Evolutionary conservation across 2,329 filamentous ascomycete species (phyloP).

Genomic region (Ramichloridium luteum): DNA sequence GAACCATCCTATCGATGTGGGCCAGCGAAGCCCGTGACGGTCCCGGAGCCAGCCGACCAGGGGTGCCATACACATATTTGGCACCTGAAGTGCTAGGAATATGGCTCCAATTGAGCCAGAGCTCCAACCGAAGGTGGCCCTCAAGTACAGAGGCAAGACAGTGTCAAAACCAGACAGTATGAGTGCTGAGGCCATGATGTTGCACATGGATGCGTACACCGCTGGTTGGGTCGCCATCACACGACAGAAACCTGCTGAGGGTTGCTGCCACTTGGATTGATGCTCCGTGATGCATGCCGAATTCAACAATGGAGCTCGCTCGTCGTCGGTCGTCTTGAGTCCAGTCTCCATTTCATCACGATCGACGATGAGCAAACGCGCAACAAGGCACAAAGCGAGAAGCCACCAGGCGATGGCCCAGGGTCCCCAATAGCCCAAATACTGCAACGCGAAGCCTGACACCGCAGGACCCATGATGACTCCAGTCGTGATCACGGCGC

Average conservation of each 20-base stretch:
- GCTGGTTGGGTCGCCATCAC: conserved; percentile 6
- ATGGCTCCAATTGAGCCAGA: conserved; percentile 9
- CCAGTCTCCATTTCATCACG: not conserved
- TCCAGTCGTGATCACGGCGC: conserved; percentile 8
- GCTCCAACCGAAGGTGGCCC: conserved; percentile 10
- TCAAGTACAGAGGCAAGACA: conserved; percentile 10
- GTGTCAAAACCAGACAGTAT: conserved; percentile 12
- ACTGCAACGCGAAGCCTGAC: conserved; percentile 7
- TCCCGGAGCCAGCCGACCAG: conserved; percentile 11
- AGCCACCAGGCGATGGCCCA: conserved; percentile 11
- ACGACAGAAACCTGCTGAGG: conserved; percentile 7
- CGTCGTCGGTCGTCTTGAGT: not conserved
- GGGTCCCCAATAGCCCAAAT: conserved; percentile 12
- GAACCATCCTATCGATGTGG: conserved; percentile 10
- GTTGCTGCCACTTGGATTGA: too few species aligned
- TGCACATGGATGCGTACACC: conserved; percentile 8
- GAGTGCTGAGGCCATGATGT: conserved; percentile 8
- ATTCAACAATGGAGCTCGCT: too few species aligned
- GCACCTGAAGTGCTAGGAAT: conserved; percentile 12
- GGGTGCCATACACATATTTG: conserved; percentile 9
- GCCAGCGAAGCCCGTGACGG: conserved; percentile 10
- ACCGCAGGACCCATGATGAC: conserved; percentile 9
- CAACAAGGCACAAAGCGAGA: conserved; percentile 8
- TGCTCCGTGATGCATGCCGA: too few species aligned
- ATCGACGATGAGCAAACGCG: conserved; percentile 10